phyloP scores from a whole-genome alignment of 2,329 filamentous ascomycete species.

The Amauroascus verrucosus region DNA sequence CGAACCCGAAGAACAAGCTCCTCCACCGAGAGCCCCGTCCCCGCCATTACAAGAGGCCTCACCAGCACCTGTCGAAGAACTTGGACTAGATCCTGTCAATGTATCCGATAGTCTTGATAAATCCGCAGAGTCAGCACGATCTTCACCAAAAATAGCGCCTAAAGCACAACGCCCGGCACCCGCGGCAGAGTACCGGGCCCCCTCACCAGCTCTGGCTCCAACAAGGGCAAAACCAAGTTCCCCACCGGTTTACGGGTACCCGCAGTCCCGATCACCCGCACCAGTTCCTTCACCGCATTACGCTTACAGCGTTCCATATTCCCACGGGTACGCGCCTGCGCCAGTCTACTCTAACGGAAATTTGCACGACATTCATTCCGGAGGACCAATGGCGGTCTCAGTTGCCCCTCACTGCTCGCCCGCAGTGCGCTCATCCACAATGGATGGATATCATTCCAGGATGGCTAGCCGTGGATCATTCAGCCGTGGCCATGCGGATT shows the following conservation, averaged over 20 bases:
- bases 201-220: constrained; percentile 14
- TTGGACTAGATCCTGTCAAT: constrained; percentile 8
- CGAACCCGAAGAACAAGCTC: constrained; percentile 1
- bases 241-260: constrained; percentile 16
- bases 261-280: constrained; percentile 21
- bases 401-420: constrained; percentile 15
- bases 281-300: constrained; percentile 18
- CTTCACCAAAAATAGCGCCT: constrained; percentile 10
- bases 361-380: constrained; percentile 24
- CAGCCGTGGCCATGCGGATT: constrained; percentile 25
- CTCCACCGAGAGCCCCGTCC: neutral
- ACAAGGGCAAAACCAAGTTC: constrained; percentile 14
- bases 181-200: constrained; percentile 1
- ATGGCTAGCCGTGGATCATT: constrained; percentile 20
- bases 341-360: constrained; percentile 24
- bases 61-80: constrained; percentile 1
- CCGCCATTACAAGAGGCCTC: neutral
- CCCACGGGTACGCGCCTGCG: constrained; percentile 30
- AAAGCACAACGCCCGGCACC: constrained; percentile 8
- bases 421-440: constrained; percentile 28
- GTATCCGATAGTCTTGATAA: constrained; percentile 10
- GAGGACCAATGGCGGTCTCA: constrained; percentile 16
- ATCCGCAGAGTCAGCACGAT: constrained; percentile 5
- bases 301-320: constrained; percentile 25
- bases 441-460: constrained; percentile 27